Base-by-base conservation (phyloP, 23 red algal species). In the Gracilaria caudata region DNA sequence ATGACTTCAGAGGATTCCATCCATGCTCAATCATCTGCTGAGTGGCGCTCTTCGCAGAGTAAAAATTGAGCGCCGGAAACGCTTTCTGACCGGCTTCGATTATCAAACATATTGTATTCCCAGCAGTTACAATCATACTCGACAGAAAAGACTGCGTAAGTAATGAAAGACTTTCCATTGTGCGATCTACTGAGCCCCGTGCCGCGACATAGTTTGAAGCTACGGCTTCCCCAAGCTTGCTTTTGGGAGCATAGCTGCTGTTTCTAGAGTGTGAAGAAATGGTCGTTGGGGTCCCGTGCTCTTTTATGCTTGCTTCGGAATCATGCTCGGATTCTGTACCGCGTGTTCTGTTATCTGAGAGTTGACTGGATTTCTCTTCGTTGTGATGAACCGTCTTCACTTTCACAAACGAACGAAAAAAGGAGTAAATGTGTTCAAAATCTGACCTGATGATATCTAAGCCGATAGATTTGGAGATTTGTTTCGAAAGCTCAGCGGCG, bases 401-500 rank as follows among this genome's bases (percentile, higher is more conserved):
- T 40, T 75, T 75, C 19, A 75, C 38, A 33, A 75, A 75, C 14
- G 70, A 75, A 75, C 70, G 70, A 24, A 75, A 49, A 16, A 75
- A 75, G 9, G 70, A 46, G 49, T 24, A 26, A 10, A 75, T 5
- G 37, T 49, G 6, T 23, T 75, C 21, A 14, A 75, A 75, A 40
- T 75, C 70, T 26, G 70, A 75, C 70, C 47, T 75, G 37, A 75
- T 75, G 2, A 75, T 75, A 36, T 75, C n/a, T 21, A 75, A 75
- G 43, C 70, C 70, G 35, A 75, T 24, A 17, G 70, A 49, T 45
- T 75, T 38, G 6, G 70, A 75, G 1, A 75, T 75, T 30, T 46
- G 37, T 28, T 38, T 17, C 10, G 70, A 75, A 75, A 75, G 70
- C 19, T 75, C 70, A 25, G 70, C 70, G 28, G 19, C 70, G 4